These are phyloP conservation scores for Strigomonas culicis DNA, from an alignment of 208 protist genomes.

Conservation along the genomic window DNA sequence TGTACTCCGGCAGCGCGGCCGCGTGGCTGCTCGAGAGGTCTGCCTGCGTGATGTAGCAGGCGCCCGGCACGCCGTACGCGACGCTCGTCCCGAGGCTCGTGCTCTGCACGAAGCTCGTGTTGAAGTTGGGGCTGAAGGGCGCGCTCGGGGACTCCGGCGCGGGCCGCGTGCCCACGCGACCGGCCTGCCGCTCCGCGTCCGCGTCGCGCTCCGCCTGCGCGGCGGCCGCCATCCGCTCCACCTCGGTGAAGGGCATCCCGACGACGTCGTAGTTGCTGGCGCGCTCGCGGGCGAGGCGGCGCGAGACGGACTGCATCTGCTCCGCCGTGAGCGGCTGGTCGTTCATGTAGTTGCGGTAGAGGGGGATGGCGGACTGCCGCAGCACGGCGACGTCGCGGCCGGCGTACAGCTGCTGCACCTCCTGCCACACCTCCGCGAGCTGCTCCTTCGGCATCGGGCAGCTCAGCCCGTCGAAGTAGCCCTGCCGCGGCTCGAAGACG, in stretches of 20 bases:
- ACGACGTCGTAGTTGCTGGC: conserved; percentile 46
- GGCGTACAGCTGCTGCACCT: conserved; percentile 31
- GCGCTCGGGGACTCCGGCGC: not conserved
- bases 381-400: conserved; percentile 17
- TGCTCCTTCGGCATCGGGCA: conserved; percentile 52
- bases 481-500: conserved; percentile 11
- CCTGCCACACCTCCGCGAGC: conserved; percentile 46
- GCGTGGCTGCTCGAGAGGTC: conserved; percentile 13
- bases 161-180: not conserved
- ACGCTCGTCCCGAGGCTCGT: conserved; percentile 16
- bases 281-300: conserved; percentile 33
- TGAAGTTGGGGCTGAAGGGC: not conserved
- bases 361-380: conserved; percentile 46
- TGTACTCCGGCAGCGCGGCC: not conserved
- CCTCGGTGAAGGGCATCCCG: conserved; percentile 45
- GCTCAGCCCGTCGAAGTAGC: conserved; percentile 26
- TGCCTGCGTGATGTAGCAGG: conserved; percentile 35
- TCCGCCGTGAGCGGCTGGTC: conserved; percentile 30
- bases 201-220: not conserved
- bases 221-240: conserved; percentile 13
- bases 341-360: conserved; percentile 41
- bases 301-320: conserved; percentile 33
- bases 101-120: not conserved
- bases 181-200: not conserved
- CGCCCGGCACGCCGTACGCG: conserved; percentile 29